A percentile compares a stretch with the other conserved stretches of the same genome.
phyloP scores from a whole-genome alignment of 1,139 yeast species.

The Wickerhamomyces sp. region DNA sequence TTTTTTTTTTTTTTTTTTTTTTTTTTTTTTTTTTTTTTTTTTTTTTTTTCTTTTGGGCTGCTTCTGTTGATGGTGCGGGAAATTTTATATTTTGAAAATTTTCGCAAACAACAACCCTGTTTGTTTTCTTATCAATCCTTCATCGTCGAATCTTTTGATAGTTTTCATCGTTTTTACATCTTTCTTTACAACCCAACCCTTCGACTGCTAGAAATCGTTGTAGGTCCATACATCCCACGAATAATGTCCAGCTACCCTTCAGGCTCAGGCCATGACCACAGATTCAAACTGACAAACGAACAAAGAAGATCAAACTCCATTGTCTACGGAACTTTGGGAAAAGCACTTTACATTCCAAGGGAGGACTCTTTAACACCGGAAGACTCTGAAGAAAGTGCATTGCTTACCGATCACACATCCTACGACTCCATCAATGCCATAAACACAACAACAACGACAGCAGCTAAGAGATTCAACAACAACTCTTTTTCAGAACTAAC shows the following conservation, averaged over 20 bases:
- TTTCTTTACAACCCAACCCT: no score
- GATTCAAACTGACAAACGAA: conserved; percentile 20
- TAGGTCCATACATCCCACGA: no score
- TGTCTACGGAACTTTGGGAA: conserved; percentile 21
- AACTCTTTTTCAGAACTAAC: conserved; percentile 16
- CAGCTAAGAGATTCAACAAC: not conserved
- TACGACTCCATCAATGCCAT: not conserved
- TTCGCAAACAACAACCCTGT: no score
- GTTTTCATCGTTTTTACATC: not conserved
- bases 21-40: no score
- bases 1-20: no score
- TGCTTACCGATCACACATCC: not conserved
- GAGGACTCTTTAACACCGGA: conserved; percentile 1
- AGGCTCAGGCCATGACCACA: conserved; percentile 8
- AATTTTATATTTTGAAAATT: no score
- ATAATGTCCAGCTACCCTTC: not conserved
- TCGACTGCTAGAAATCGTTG: no score
- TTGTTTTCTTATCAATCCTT: no score
- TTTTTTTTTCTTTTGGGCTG: no score
- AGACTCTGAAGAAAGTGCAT: conserved; percentile 2
- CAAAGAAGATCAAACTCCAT: conserved; percentile 19
- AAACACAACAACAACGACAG: not conserved
- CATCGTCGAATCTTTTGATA: no score
- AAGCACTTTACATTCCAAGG: conserved; percentile 17
- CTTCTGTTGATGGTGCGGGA: no score